Base-by-base conservation (phyloP, 768 basidiomycete genomes). In the Lactarius trivialis region DNA sequence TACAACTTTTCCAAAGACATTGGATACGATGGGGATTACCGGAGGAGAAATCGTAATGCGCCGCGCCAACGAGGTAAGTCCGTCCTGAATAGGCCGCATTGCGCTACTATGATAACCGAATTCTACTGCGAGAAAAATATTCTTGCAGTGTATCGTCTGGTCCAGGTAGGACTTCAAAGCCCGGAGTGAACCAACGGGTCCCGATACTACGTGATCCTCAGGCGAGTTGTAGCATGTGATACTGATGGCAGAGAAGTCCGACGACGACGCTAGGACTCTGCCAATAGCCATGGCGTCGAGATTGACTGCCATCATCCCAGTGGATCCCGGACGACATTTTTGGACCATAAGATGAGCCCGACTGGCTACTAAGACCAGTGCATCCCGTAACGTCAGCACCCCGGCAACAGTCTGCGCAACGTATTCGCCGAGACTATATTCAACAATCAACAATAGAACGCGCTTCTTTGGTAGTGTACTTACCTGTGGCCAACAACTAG, bases 401-500 rank as follows among this genome's bases (percentile, higher is more conserved):
- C 76, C 80, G 0, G 88, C 82, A n/a, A 78, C 73, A 19, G 85
- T 84, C 43, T 90, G 78, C 11, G 85, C 88, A 8, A 83, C 83
- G 58, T 88, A 90, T 74, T 91, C 89, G 43, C 89, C 89, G 19
- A 91, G 77, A 71, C 89, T 91, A 62, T 50, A 36, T 33, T 28
- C 58, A 12, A n/a, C 6, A 21, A 21, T 49, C 54, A 64, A 8
- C 24, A 26, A 69, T 30, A 14, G 56, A 21, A n/a, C 61, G 48
- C 19, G 45, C 45, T 30, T 30, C 61, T 34, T 49, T 54, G 3
- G 48, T 39, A 58, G 56, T 11, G 11, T 39, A 69, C 78, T 60
- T 54, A 89, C 89, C 89, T 91, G 67, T 90, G 88, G 3, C 89
- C 88, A 19, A 85, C 76, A 15, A 88, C 82, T 0, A 78, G 83